phyloP scores from a whole-genome alignment of 805 yeast genomes.

The Schwanniomyces occidentalis region DNA sequence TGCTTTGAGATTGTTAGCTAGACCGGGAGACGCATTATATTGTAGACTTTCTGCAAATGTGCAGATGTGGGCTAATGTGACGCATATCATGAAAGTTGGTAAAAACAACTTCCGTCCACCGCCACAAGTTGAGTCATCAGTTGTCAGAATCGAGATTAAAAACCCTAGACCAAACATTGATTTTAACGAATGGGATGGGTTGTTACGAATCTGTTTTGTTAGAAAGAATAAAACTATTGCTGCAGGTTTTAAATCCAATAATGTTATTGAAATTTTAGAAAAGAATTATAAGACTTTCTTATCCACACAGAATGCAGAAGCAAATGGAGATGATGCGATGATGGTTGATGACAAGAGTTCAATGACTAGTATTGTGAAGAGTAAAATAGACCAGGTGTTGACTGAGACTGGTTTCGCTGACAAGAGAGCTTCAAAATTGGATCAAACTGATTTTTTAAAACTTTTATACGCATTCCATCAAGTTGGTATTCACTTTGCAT shows the following conservation, averaged over 20 bases:
- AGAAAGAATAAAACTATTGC: constrained; percentile 91
- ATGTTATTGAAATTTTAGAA: constrained; percentile 78
- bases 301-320: constrained; percentile 49
- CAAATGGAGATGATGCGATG: constrained; percentile 35
- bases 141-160: constrained; percentile 90
- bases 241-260: constrained; percentile 85
- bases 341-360: constrained; percentile 44
- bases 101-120: constrained; percentile 97
- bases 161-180: constrained; percentile 92
- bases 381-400: constrained; percentile 71
- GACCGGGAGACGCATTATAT: constrained; percentile 94
- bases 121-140: constrained; percentile 96
- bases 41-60: constrained; percentile 95
- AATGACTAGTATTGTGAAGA: constrained; percentile 54
- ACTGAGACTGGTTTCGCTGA: constrained; percentile 78
- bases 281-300: constrained; percentile 83
- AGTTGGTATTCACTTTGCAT: constrained; percentile 96
- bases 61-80: constrained; percentile 99
- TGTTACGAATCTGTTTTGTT: constrained; percentile 85
- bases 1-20: constrained; percentile 87
- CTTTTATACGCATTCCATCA: constrained; percentile 91
- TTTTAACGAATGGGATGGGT: constrained; percentile 96
- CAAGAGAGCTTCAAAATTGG: constrained; percentile 90
- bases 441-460: constrained; percentile 89
- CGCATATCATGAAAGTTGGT: constrained; percentile 98